Base-by-base conservation (phyloP, 2,329 filamentous ascomycete genomes). In the Sporothrix inflata region DNA sequence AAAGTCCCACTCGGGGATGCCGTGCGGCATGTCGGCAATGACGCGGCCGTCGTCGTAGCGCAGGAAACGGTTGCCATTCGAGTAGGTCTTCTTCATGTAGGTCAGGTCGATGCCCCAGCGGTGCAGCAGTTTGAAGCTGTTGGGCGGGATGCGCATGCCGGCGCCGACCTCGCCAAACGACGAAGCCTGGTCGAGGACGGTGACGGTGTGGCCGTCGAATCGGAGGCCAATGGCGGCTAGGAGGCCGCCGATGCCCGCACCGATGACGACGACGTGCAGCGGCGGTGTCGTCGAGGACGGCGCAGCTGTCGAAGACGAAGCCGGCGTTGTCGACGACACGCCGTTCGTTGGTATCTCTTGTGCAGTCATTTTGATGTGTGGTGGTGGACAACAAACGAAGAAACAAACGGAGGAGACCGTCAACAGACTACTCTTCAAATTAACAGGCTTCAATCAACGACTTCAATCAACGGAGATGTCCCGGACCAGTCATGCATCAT, bases 91-190 rank as follows among this genome's bases (percentile, higher is more conserved):
- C 16, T 66, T 47, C 66, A 69, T 63, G 53, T 51, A 45, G 7
- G 55, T 63, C 4, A 63, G 27, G 45, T 66, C 55, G 49, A 60
- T 30, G 2, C 79, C 79, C 79, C 78, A 79, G 49, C 75, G 75
- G 51, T 77, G 74, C 24, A 80, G 74, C 4, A 81, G 76, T 8
- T 74, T 76, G 16, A 73, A 76, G 2, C 78, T 78, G 71, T 81
- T 81, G 40, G 80, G 78, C 2, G 80, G 78, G 11, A 81, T 75
- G 8, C 79, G 67, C 53, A 70, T 69, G 30, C 61, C 47, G 4
- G 49, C 69, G 14, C 72, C 67, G 19, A 75, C 74, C 42, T 76
- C 72, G 21, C 47, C 69, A 61, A 75, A 72, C n/a, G 73, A 38
- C 8, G 55, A 21, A 1, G 71, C 74, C 8, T 72, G 51, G 24